These are phyloP conservation scores for Eucalyptus camaldulensis DNA, from an alignment of 345 rosid genomes.

Conservation along the genomic window DNA sequence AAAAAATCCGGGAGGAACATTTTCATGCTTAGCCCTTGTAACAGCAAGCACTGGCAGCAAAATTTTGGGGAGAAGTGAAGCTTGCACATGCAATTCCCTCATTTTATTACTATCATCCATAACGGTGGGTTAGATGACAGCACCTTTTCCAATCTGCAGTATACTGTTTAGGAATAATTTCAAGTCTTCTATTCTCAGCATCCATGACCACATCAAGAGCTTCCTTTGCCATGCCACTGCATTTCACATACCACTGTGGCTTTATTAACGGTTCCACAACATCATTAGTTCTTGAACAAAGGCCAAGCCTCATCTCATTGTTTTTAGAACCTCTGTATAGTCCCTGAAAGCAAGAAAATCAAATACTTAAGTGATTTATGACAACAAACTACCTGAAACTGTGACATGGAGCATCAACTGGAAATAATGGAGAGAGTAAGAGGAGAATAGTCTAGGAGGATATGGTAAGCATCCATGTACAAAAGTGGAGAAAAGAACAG, in stretches of 20 bases:
- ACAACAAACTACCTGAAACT: background rate
- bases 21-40: background rate
- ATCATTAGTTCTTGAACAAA: constrained; percentile 72
- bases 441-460: background rate
- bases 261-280: constrained; percentile 87
- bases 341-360: constrained; percentile 22
- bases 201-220: constrained; percentile 67
- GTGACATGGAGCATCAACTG: background rate
- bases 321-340: constrained; percentile 61
- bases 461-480: background rate
- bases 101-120: background rate
- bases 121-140: background rate
- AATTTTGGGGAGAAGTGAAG: background rate
- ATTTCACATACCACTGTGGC: constrained; percentile 89
- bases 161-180: constrained; percentile 81
- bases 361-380: background rate
- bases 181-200: constrained; percentile 52
- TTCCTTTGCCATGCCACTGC: constrained; percentile 55
- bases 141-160: constrained; percentile 92
- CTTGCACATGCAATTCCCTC: background rate
- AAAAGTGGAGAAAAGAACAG: background rate
- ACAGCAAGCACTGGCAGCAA: background rate
- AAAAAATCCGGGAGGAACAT: background rate
- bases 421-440: background rate
- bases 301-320: constrained; percentile 92